Base-by-base conservation (phyloP, 2,329 filamentous ascomycete species). In the Aspergillus sclerotialis region DNA sequence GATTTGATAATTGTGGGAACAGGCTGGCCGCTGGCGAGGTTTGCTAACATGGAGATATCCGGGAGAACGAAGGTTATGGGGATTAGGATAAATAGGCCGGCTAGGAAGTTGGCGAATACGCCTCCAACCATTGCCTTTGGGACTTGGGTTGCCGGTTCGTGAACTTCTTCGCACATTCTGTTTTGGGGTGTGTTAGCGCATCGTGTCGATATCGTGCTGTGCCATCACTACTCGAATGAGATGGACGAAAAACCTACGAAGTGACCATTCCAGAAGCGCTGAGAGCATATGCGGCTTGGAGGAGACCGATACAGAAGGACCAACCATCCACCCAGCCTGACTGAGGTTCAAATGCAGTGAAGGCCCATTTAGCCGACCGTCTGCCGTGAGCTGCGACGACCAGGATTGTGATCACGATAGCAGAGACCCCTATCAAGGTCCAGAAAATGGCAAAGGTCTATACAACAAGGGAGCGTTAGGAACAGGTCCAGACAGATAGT, bases 201-300 rank as follows among this genome's bases (percentile, higher is more conserved):
- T 23, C 38, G 40, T 40, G 34, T 32, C 40, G 28, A 40, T 36
- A n/a, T 32, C 36, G 38, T 28, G 16, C 5, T 10, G 30, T 11
- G 8, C 8, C 10, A 23, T 17, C 6, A 21, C n/a, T n/a, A n/a
- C n/a, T n/a, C n/a, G 24, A 9, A 11, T 21, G 27, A 3, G 14
- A 25, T 9, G 6, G 3, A 39, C 34, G 30, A 32, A 17, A 40
- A 32, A 69, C 76, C 69, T 64, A 81, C 77, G 78, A 82, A 55
- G 85, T 81, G 39, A 87, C 81, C 82, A 87, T 87, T 61, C 83
- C 83, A 18, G 76, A 62, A n/a, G 78, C 76, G 2, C 82, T 78
- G 71, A 82, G 78, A n/a, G 77, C 78, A 51, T 82, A 82, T 5
- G 52, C 64, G 14, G 76, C 75, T 58, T 82, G 78, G 6, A 82